A percentile compares a stretch with the other conserved stretches of the same genome.
phyloP scores from a whole-genome alignment of 805 yeast genomes.

The Nakazawaea wyomingensis region DNA sequence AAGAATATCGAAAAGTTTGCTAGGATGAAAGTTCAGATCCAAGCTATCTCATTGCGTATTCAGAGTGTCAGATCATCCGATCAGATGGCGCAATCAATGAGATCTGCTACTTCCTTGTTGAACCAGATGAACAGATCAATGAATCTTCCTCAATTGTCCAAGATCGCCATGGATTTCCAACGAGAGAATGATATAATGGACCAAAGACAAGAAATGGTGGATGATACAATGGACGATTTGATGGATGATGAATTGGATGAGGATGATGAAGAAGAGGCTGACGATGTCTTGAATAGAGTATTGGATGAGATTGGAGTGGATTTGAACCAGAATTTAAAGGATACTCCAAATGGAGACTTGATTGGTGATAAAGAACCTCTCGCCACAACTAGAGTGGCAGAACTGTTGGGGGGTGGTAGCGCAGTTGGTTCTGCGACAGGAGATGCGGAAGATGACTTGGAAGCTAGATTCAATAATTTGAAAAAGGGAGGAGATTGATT shows the following conservation, averaged over 20 bases:
- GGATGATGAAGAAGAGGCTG: slow-evolving; percentile 79
- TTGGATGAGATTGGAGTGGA: slow-evolving; percentile 96
- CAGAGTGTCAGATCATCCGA: slow-evolving; percentile 91
- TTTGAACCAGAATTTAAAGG: slow-evolving; percentile 45
- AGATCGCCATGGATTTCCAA: slow-evolving; percentile 93
- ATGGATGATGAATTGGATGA: slow-evolving; percentile 87
- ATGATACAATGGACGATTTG: slow-evolving; percentile 94
- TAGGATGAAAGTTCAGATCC: slow-evolving; percentile 90
- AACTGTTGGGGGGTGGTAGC: slow-evolving; percentile 36
- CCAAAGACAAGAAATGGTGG: slow-evolving; percentile 98
- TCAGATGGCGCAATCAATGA: slow-evolving; percentile 93
- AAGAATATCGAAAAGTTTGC: slow-evolving; percentile 82
- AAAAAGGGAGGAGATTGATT: slow-evolving; percentile 38
- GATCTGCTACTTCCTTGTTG: slow-evolving; percentile 82
- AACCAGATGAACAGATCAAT: slow-evolving; percentile 84
- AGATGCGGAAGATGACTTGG: slow-evolving; percentile 71
- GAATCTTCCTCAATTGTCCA: slow-evolving; percentile 85
- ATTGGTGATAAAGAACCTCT: slow-evolving; percentile 15
- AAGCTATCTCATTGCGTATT: slow-evolving; percentile 86
- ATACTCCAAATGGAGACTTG: slow-evolving; percentile 34
- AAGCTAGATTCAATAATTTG: slow-evolving; percentile 80
- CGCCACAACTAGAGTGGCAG: slow-evolving; percentile 22
- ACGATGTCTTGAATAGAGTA: slow-evolving; percentile 85
- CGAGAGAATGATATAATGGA: slow-evolving; percentile 95
- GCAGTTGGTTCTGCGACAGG: slow-evolving; percentile 15